Evolutionary conservation across 305 asterid genomes (phyloP).

Genomic region (Striga hermonthica): DNA sequence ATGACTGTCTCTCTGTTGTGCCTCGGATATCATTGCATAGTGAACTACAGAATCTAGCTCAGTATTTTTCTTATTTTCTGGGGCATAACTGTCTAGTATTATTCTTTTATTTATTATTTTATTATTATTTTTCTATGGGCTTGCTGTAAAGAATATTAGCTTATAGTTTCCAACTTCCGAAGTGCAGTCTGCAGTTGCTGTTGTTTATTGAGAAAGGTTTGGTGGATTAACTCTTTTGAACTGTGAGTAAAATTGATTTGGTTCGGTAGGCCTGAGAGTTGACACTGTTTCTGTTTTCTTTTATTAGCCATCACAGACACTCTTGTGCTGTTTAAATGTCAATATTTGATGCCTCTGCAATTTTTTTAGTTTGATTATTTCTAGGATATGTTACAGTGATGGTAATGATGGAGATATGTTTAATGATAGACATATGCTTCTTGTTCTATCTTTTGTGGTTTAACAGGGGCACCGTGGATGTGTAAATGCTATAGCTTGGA

Average conservation of each 20-base stretch:
- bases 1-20: no score
- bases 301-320: conserved; percentile 19
- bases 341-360: not conserved
- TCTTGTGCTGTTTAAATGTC: not conserved
- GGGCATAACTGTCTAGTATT: no score
- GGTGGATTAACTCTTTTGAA: not conserved
- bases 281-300: conserved; percentile 10
- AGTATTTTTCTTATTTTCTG: no score
- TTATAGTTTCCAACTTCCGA: no score
- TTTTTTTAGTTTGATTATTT: conserved; percentile 24
- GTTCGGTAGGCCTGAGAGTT: conserved; percentile 4
- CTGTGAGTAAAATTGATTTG: not conserved
- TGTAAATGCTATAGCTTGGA: conserved; percentile 94
- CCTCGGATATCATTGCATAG: no score
- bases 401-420: not conserved
- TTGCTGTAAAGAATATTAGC: no score
- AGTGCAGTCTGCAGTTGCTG: not conserved
- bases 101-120: no score
- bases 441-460: conserved; percentile 22
- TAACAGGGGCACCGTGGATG: conserved; percentile 92
- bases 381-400: conserved; percentile 14
- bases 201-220: not conserved
- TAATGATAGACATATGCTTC: conserved; percentile 17
- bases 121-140: no score
- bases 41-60: no score